phyloP scores from a whole-genome alignment of 331 rosid genomes.

The Rhamnella rubrinervis region DNA sequence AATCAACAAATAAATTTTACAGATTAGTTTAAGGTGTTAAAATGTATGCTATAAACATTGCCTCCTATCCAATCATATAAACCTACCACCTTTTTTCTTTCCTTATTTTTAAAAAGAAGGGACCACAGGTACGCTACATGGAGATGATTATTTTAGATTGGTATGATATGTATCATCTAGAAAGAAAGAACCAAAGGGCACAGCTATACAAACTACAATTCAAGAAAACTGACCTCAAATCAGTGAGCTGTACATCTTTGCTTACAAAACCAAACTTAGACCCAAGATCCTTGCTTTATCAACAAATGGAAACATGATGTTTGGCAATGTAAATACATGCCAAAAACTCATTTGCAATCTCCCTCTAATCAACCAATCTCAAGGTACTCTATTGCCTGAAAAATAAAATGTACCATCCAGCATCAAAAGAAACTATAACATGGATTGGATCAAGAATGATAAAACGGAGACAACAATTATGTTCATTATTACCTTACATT shows the following conservation, averaged over 20 bases:
- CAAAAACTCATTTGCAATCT: neutral
- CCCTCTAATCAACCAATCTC: neutral
- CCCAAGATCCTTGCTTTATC: conserved; percentile 14
- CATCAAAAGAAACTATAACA: conserved; percentile 1
- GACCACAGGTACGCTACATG: too few species aligned
- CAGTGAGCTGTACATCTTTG: conserved; percentile 5
- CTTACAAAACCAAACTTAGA: neutral
- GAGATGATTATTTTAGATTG: too few species aligned
- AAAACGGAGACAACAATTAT: neutral
- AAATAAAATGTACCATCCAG: neutral
- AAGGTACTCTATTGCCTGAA: conserved; percentile 10
- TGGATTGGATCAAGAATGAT: conserved; percentile 2
- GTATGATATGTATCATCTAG: too few species aligned
- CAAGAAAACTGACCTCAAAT: conserved; percentile 42
- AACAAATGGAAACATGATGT: neutral
- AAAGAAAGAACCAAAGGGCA: too few species aligned
- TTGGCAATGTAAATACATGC: neutral
- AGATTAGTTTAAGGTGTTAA: too few species aligned
- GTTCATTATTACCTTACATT: conserved; percentile 10
- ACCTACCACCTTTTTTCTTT: too few species aligned
- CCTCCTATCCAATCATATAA: too few species aligned
- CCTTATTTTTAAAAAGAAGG: too few species aligned
- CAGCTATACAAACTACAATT: neutral
- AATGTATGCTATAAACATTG: too few species aligned
- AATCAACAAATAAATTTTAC: too few species aligned